phyloP scores from a whole-genome alignment of 352 stramenopile species.

The Blastocystis hominis region DNA sequence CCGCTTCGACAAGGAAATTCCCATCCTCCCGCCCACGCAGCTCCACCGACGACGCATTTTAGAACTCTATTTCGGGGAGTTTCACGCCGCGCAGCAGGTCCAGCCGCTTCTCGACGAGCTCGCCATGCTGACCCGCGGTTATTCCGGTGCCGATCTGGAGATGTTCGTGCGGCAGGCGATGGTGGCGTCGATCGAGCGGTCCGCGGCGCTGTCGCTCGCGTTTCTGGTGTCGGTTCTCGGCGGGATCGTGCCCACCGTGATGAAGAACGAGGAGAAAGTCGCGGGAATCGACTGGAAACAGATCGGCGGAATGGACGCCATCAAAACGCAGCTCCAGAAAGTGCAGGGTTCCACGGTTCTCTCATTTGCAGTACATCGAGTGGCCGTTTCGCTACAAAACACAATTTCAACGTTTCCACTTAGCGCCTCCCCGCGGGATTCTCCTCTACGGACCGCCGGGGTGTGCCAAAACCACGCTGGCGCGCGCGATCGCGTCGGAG shows the following conservation, averaged over 20 bases:
- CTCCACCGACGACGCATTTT: conserved; percentile 81
- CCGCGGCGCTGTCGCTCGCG: background rate
- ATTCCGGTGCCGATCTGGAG: conserved; percentile 77
- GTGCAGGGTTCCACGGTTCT: background rate
- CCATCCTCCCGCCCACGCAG: conserved; percentile 85
- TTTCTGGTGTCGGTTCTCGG: background rate
- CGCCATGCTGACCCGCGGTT: conserved; percentile 82
- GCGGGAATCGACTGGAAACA: conserved; percentile 73
- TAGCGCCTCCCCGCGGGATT: conserved; percentile 68
- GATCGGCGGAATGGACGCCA: conserved; percentile 88
- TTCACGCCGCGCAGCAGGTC: conserved; percentile 63
- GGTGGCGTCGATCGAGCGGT: background rate
- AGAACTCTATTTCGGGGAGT: conserved; percentile 71
- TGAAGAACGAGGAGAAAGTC: background rate
- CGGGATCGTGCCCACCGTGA: background rate
- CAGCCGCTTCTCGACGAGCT: conserved; percentile 75
- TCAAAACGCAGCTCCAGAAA: conserved; percentile 88
- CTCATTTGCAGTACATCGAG: conserved; percentile 65
- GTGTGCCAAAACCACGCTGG: conserved; percentile 79
- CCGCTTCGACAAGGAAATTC: conserved; percentile 87
- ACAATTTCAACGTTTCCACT: conserved; percentile 68
- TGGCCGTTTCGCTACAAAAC: conserved; percentile 74
- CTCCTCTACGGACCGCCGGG: conserved; percentile 78
- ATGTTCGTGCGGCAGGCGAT: conserved; percentile 64
- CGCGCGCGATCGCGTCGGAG: conserved; percentile 70